phyloP scores from a whole-genome alignment of 805 yeast genomes.

The Candida loeiensis region DNA sequence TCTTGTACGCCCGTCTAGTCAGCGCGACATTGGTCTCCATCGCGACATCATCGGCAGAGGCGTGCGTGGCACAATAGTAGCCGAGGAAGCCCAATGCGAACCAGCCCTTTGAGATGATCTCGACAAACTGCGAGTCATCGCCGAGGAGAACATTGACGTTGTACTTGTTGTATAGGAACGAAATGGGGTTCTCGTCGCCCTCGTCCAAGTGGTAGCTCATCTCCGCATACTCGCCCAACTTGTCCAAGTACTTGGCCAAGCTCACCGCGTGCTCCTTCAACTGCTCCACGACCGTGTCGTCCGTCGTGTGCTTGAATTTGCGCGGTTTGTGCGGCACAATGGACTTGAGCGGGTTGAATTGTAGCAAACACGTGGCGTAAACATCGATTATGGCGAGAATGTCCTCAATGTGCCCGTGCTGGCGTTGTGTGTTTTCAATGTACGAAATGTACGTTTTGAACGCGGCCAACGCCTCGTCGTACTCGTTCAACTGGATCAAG shows the following conservation, averaged over 20 bases:
- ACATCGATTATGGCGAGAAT: slow-evolving; percentile 31
- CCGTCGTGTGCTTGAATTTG: slow-evolving; percentile 19
- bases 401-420: slow-evolving; percentile 28
- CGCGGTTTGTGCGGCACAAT: slow-evolving; percentile 9
- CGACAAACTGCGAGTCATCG: slow-evolving; percentile 26
- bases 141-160: slow-evolving; percentile 29
- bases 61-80: slow-evolving; percentile 26
- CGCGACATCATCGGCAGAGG: slow-evolving; percentile 19
- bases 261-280: slow-evolving; percentile 17
- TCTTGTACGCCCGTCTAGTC: slow-evolving; percentile 28
- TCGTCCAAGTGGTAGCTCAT: slow-evolving; percentile 25
- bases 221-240: slow-evolving; percentile 20
- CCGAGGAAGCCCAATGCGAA: slow-evolving; percentile 31
- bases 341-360: slow-evolving; percentile 37
- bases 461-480: slow-evolving; percentile 44
- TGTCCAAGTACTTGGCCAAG: slow-evolving; percentile 24
- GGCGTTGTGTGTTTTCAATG: slow-evolving; percentile 31
- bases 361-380: slow-evolving; percentile 29
- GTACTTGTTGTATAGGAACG: slow-evolving; percentile 34
- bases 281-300: slow-evolving; percentile 18
- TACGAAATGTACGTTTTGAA: slow-evolving; percentile 36
- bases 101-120: slow-evolving; percentile 36
- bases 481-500: slow-evolving; percentile 32
- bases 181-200: slow-evolving; percentile 15
- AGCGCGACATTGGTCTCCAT: slow-evolving; percentile 16